phyloP scores from a whole-genome alignment of 2,329 filamentous ascomycete genomes.

The Rhexocercosporidium sp. region DNA sequence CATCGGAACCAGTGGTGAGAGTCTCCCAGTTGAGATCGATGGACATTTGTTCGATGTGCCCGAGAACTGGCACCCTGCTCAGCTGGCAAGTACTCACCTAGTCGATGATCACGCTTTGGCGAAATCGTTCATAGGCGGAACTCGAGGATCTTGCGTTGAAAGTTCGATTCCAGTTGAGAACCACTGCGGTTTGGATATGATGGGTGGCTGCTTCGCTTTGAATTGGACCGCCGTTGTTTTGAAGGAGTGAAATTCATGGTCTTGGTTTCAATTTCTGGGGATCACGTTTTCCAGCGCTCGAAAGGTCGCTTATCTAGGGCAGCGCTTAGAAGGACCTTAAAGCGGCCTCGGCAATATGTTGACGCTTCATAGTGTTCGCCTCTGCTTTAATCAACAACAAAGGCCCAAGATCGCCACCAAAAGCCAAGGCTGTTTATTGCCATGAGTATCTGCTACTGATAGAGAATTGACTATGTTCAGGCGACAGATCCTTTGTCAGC shows the following conservation, averaged over 20 bases:
- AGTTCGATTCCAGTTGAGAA: background rate
- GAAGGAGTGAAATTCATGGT: background rate
- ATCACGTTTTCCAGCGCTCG: background rate
- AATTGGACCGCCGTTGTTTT: background rate
- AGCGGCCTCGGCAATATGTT: background rate
- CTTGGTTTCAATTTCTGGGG: background rate
- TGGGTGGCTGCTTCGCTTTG: background rate
- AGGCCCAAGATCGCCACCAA: background rate
- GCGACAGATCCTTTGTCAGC: background rate
- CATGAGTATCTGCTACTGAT: background rate
- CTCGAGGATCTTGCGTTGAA: too few relatives aligned
- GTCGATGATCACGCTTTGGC: background rate
- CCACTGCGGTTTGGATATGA: background rate
- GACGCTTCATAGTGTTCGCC: background rate
- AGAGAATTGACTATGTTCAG: background rate
- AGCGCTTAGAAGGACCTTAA: background rate
- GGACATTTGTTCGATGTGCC: constrained; percentile 67
- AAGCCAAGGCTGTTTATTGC: background rate
- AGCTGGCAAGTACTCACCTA: background rate
- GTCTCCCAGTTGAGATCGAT: constrained; percentile 98
- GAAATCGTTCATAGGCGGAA: background rate
- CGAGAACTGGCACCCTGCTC: background rate
- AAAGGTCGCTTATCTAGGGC: constrained; percentile 1
- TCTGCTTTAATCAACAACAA: background rate
- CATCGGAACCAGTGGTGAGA: constrained; percentile 87